Evolutionary conservation across 306 rosid species (phyloP).

Genomic region (Clitoria ternatea): DNA sequence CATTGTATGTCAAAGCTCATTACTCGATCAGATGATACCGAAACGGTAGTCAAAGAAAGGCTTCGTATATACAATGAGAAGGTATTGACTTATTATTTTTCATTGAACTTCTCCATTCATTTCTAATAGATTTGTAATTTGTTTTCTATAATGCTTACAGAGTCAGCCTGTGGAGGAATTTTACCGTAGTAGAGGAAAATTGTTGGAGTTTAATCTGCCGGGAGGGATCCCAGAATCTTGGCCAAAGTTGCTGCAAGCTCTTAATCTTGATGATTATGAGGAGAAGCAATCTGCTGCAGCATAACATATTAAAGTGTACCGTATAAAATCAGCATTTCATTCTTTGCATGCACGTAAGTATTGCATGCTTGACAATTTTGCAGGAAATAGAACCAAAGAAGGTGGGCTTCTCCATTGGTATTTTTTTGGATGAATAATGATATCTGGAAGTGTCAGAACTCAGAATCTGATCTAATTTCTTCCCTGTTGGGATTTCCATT

Average conservation of each 20-base stretch:
- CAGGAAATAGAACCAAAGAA: conserved; percentile 32
- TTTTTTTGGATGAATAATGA: conserved; percentile 27
- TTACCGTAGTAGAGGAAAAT: conserved; percentile 67
- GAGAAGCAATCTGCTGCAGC: conserved; percentile 80
- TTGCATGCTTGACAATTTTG: conserved; percentile 54
- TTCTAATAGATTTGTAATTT: background rate
- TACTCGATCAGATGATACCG: conserved; percentile 84
- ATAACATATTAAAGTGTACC: conserved; percentile 29
- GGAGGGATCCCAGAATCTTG: conserved; percentile 99
- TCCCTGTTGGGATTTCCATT: conserved; percentile 19
- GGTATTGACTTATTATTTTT: conserved; percentile 37
- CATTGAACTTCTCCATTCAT: background rate
- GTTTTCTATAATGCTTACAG: conserved; percentile 35
- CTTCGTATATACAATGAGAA: conserved; percentile 70
- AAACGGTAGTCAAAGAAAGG: conserved; percentile 70
- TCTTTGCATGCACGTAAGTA: conserved; percentile 38
- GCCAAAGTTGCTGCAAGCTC: conserved; percentile 90
- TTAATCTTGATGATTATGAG: conserved; percentile 79
- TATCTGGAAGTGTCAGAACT: conserved; percentile 15
- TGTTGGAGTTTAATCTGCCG: conserved; percentile 81
- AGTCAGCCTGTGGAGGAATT: conserved; percentile 87
- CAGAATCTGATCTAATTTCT: conserved; percentile 13
- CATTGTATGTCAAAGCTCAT: conserved; percentile 85
- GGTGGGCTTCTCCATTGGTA: conserved; percentile 22
- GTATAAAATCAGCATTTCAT: conserved; percentile 40